Evolutionary conservation across 2,329 filamentous ascomycete species (phyloP).

Genomic region (Beauveria sp.): DNA sequence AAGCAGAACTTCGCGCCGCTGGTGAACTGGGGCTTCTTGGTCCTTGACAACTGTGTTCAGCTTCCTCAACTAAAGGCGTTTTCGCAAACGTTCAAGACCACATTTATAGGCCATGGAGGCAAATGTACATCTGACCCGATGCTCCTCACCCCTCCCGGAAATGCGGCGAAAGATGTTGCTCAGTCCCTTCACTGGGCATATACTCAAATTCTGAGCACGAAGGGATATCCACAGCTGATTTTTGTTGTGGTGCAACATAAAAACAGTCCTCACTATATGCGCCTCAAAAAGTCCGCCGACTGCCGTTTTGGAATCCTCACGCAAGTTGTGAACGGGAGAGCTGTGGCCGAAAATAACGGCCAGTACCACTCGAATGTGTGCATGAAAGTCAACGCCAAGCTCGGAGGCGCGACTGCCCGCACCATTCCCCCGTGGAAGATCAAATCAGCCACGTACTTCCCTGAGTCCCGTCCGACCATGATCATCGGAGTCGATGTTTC

Average conservation of each 20-base stretch:
- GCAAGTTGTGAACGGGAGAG: conserved; percentile 67
- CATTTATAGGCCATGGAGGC: conserved; percentile 45
- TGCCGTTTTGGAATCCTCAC: conserved; percentile 77
- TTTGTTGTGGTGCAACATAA: conserved; percentile 70
- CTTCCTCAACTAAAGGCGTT: conserved; percentile 27
- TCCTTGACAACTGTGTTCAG: conserved; percentile 49
- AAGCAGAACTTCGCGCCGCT: conserved; percentile 55
- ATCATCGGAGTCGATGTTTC: conserved; percentile 90
- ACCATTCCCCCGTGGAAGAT: conserved; percentile 27
- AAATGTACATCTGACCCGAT: conserved; percentile 28
- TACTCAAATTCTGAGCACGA: conserved; percentile 44
- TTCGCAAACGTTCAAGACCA: conserved; percentile 33
- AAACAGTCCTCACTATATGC: conserved; percentile 65
- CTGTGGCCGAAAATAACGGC: conserved; percentile 60
- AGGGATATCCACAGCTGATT: conserved; percentile 62
- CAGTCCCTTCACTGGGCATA: conserved; percentile 39
- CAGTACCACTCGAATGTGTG: conserved; percentile 92
- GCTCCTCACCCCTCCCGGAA: conserved; percentile 25
- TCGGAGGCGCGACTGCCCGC: conserved; percentile 70
- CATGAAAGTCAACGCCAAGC: conserved; percentile 96
- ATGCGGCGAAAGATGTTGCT: conserved; percentile 33
- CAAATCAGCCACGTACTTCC: conserved; percentile 25
- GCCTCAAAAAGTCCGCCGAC: conserved; percentile 84
- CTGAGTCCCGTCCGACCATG: conserved; percentile 53
- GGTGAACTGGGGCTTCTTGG: conserved; percentile 66